A percentile compares a stretch with the other conserved stretches of the same genome.
Conservation (phyloP, 352 stramenopile species). For the Phytophthora multivora region DNA sequence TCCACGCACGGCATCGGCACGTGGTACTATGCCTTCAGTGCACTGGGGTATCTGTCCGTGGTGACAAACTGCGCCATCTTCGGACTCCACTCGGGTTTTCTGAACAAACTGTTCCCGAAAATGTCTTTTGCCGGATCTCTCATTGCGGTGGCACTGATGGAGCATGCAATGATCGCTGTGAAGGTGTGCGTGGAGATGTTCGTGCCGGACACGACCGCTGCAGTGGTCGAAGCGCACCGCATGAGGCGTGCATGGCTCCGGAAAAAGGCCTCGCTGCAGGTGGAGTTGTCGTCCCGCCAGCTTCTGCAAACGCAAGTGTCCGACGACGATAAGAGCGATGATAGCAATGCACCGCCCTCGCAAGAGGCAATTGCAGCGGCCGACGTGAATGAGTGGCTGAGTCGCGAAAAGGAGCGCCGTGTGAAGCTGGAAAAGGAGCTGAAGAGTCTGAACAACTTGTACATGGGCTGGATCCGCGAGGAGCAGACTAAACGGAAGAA, state of each 20-base stretch:
- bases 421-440: constrained; percentile 79
- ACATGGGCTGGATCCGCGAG: constrained; percentile 85
- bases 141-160: constrained; percentile 61
- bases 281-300: constrained; percentile 68
- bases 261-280: constrained; percentile 77
- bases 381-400: constrained; percentile 74
- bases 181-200: constrained; percentile 86
- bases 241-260: constrained; percentile 65
- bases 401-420: constrained; percentile 71
- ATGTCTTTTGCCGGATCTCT: constrained; percentile 67
- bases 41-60: constrained; percentile 91
- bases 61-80: constrained; percentile 96
- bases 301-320: constrained; percentile 35
- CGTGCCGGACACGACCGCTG: constrained; percentile 67
- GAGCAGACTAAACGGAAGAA: constrained; percentile 80
- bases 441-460: constrained; percentile 81
- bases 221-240: constrained; percentile 66
- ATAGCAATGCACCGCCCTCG: not conserved
- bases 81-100: constrained; percentile 88
- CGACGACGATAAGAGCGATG: constrained; percentile 20
- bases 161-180: constrained; percentile 79
- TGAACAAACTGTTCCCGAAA: constrained; percentile 69
- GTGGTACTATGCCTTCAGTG: constrained; percentile 92
- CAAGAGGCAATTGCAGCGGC: constrained; percentile 36
- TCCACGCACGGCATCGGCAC: constrained; percentile 89